Evolutionary conservation across 441 rosid species (phyloP), one percentile per base, ranked within the genome.

Genomic region (Viola pubescens): DNA sequence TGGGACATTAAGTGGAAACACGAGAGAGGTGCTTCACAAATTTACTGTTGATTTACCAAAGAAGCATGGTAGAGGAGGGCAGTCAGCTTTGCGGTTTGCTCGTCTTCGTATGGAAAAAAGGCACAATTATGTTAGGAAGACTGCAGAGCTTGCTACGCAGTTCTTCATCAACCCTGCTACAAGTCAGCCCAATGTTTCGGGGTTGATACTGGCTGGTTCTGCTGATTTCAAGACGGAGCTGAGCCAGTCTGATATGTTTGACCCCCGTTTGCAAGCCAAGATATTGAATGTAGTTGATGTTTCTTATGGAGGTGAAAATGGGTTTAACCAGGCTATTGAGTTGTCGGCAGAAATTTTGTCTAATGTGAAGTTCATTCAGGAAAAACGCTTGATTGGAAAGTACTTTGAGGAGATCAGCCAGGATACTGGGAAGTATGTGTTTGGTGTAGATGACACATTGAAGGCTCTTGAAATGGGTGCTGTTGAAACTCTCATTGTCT

Each of bases 51-150:
- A 88, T 76, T 79, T 88, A 10, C 96, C 94, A 2, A 88, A 88
- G 73, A 88, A 88, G 82, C 96, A 88, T 26, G 96, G 96, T 48
- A 82, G 96, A 80, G 96, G 96, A 86, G 96, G 96, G 48, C 96
- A 88, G 73, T 88, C 96, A 42, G 96, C 96, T 48, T 77, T 88
- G 2, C 86, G 94, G 9, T 88, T 88, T 77, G 94, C 96, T 60
- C 83, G 96, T 66, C 87, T 88, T 65, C 77, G 94, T 53, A 88
- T 88, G 96, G 96, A 88, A 76, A 88, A 88, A 67, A 81, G 94
- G 5, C 96, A 87, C 71, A 87, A 87, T 70, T 87, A 87, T 60
- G 91, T 87, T 4, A 77, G 95, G 73, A 87, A 26, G 34, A 26
- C 34, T 26, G 34, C 34, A 26, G 34, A 26, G 34, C 34, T 26